Conservation (phyloP, 2,329 filamentous ascomycete genomes). For the Penicillium sp. region DNA sequence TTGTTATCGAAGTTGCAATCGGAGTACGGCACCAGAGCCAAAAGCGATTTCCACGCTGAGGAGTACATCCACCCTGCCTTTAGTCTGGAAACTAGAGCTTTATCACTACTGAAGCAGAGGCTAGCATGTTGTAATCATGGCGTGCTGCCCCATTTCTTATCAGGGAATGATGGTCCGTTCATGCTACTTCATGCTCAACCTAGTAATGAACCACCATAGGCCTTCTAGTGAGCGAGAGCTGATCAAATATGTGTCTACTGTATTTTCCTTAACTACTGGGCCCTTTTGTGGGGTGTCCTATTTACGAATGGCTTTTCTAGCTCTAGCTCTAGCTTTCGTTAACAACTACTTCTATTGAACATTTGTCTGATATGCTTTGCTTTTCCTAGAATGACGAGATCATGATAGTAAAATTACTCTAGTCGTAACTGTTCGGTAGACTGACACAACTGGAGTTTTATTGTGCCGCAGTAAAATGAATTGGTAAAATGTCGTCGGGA, state of each 20-base stretch:
- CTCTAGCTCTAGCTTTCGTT: no score
- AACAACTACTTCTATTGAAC: background rate
- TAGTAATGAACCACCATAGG: background rate
- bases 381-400: background rate
- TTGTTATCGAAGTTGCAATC: background rate
- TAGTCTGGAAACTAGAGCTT: background rate
- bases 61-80: background rate
- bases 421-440: background rate
- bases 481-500: background rate
- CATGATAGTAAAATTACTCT: constrained; percentile 1
- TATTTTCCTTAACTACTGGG: no score
- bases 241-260: no score
- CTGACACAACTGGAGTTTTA: background rate
- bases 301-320: background rate
- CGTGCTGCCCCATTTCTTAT: background rate
- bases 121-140: constrained; percentile 3
- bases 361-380: background rate
- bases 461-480: background rate
- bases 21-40: background rate
- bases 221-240: background rate
- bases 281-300: background rate
- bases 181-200: background rate
- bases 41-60: background rate
- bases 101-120: background rate
- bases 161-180: background rate